Conservation (phyloP, 305 asterid genomes). For the Coffea humblotiana region DNA sequence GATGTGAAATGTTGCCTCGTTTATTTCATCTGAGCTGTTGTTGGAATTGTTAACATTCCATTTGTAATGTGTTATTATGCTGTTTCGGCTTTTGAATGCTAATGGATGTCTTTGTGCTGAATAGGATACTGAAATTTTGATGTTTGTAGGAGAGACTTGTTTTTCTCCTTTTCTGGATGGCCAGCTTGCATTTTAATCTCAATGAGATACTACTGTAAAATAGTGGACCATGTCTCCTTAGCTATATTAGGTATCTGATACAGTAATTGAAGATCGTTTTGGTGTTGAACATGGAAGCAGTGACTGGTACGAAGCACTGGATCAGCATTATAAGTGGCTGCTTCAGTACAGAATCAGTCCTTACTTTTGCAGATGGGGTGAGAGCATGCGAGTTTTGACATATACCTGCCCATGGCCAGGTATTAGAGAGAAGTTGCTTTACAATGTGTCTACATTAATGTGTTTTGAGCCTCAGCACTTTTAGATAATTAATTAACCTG, state of each 20-base stretch:
- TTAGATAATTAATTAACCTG: background rate
- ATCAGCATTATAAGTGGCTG: slow-evolving; percentile 92
- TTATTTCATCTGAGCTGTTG: too few relatives aligned
- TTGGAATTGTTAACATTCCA: background rate
- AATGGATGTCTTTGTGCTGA: background rate
- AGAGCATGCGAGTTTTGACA: slow-evolving; percentile 90
- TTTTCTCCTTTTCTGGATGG: background rate
- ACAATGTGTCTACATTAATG: background rate
- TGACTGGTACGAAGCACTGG: slow-evolving; percentile 88
- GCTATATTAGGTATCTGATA: slow-evolving; percentile 77
- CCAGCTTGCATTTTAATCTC: background rate
- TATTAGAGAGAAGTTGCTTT: slow-evolving; percentile 25
- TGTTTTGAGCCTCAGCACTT: background rate
- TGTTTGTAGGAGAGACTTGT: background rate
- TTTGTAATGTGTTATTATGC: background rate
- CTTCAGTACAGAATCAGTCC: slow-evolving; percentile 96
- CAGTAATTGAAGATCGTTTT: slow-evolving; percentile 97
- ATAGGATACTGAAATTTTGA: background rate
- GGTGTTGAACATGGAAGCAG: slow-evolving; percentile 94
- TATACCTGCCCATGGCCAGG: slow-evolving; percentile 99
- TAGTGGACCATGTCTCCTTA: slow-evolving; percentile 42
- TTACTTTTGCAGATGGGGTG: slow-evolving; percentile 98
- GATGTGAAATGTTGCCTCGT: too few relatives aligned
- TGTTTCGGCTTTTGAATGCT: background rate
- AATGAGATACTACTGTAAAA: slow-evolving; percentile 13